A percentile compares a stretch with the other conserved stretches of the same genome.
Conservation (phyloP, 164 flowering plant genomes). For the Akebia trifoliata region DNA sequence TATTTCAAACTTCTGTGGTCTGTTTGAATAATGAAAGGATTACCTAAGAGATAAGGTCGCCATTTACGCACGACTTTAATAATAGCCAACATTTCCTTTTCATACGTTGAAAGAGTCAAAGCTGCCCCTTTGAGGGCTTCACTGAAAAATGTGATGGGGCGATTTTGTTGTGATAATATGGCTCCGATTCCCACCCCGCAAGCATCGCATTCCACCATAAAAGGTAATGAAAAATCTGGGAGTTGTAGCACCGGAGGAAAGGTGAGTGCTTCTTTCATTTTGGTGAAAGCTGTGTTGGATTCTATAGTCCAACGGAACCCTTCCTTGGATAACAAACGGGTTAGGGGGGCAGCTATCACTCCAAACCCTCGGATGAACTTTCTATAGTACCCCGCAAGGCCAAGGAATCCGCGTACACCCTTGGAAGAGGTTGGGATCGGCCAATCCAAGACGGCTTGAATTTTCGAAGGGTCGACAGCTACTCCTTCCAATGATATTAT, state of each 20-base stretch:
- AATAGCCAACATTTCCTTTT: constrained; percentile 9
- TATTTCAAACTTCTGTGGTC: constrained; percentile 14
- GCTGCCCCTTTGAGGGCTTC: background rate
- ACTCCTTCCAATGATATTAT: background rate
- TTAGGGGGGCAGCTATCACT: background rate
- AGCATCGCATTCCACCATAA: background rate
- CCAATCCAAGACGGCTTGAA: background rate
- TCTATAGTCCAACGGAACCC: constrained; percentile 2
- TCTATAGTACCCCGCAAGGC: constrained; percentile 1
- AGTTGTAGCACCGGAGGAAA: background rate
- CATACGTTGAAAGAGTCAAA: background rate
- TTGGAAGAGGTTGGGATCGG: background rate
- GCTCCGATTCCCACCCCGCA: constrained; percentile 2
- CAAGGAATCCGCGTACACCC: constrained; percentile 1
- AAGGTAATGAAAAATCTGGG: background rate
- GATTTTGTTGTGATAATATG: background rate
- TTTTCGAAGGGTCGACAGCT: background rate
- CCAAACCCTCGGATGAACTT: constrained; percentile 1
- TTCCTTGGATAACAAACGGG: background rate
- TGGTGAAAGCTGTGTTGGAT: background rate
- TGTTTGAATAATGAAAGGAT: background rate
- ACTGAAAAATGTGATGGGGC: background rate
- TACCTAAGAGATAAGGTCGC: background rate
- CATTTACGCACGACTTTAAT: constrained; percentile 2
- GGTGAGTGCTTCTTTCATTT: background rate